Base-by-base conservation (phyloP, 148 eudicot genomes). In the Persicaria tinctoria region DNA sequence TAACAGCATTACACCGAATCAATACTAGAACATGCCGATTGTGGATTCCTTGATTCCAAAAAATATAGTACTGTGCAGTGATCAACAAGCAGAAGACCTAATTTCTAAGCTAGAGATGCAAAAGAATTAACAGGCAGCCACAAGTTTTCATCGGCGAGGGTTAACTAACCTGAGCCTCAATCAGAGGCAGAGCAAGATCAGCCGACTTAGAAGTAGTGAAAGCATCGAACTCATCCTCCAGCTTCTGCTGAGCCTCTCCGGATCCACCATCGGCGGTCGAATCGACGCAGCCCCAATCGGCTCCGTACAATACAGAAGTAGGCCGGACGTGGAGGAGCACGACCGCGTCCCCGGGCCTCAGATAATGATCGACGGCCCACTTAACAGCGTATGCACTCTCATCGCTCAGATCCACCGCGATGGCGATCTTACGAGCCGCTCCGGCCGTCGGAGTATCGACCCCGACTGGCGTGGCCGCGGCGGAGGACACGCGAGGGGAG, bases 371-470 rank as follows among this genome's bases (percentile, higher is more conserved):
- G 68, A 92, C 97, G 16, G 97, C 84, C 97, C 97, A 92, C 59
- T 92, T 92, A 10, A 92, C 97, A 66, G 97, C 95, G 79, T 87
- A 90, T 45, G 95, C 97, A 13, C 89, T 85, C 75, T 92, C 97
- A 77, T 90, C 95, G 82, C 87, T 83, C 57, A 90, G 89, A 79
- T 92, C 95, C 3, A 92, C 97, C 41, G 97, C 97, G 51, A 92
- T 90, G 0, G 91, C 97, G 41, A 92, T 90, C 78, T 78, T 80
- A 41, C 97, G 84, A n/a, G 90, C 93, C 12, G 97, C 97, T 27
- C 80, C 84, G 23, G 97, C 79, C 6, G 91, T 87, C 11, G 96
- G 96, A 13, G 93, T 89, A 14, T 89, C 86, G 73, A 81, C 78
- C 71, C 90, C 81, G 56, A 84, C 81, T 10, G 87, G 78, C 27